Conservation (phyloP, 306 rosid genomes). For the Ceratonia siliqua region DNA sequence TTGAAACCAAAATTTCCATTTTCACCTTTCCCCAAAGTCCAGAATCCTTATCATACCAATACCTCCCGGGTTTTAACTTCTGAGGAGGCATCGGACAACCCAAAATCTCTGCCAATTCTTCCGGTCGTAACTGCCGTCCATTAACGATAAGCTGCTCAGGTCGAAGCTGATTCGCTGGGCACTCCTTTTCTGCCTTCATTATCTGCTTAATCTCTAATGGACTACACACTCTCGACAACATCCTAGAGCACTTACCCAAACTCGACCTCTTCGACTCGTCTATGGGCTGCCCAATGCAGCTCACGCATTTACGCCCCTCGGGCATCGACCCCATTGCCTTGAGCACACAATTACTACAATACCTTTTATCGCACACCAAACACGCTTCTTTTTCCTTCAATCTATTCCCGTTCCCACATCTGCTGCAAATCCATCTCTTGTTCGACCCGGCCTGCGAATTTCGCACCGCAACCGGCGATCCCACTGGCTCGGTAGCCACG, state of each 20-base stretch:
- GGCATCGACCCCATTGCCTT: constrained; percentile 98
- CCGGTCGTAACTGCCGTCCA: constrained; percentile 71
- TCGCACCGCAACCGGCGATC: constrained; percentile 41
- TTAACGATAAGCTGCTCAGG: constrained; percentile 87
- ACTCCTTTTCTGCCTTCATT: constrained; percentile 85
- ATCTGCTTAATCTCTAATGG: constrained; percentile 87
- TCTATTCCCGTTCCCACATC: constrained; percentile 74
- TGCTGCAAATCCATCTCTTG: constrained; percentile 62
- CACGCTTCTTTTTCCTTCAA: constrained; percentile 82
- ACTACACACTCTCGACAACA: constrained; percentile 73
- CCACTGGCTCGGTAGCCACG: constrained; percentile 57
- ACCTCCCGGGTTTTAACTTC: constrained; percentile 85
- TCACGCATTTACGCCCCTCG: constrained; percentile 86
- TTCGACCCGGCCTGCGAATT: constrained; percentile 17
- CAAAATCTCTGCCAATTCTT: constrained; percentile 78
- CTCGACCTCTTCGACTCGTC: constrained; percentile 66
- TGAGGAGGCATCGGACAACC: constrained; percentile 71
- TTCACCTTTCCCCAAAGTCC: constrained; percentile 94
- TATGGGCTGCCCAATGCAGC: constrained; percentile 76
- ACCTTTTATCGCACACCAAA: constrained; percentile 76
- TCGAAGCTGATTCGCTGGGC: constrained; percentile 76
- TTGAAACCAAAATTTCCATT: background rate
- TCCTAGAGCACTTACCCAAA: constrained; percentile 75
- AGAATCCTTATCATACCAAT: constrained; percentile 95
- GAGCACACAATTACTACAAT: constrained; percentile 72